These are phyloP conservation scores for Incumbomyces delicatus DNA, from an alignment of 2,329 filamentous ascomycete genomes.

Conservation along the genomic window DNA sequence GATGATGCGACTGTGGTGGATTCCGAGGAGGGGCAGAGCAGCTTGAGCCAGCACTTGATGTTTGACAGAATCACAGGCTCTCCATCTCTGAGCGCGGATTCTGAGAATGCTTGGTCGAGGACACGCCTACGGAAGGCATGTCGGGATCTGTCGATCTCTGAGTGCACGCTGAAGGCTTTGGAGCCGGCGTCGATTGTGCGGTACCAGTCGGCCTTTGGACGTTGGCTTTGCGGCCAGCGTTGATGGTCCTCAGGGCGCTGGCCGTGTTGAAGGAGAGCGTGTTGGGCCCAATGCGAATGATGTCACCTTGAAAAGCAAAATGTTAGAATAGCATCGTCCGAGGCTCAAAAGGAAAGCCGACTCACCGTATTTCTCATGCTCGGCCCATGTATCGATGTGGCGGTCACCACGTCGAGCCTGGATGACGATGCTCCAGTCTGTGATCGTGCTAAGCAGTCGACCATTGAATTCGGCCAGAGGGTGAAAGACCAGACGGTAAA, in stretches of 20 bases:
- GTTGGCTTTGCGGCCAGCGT: background rate
- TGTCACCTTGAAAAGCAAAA: too few species aligned
- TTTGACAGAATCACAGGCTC: slow-evolving; percentile 15
- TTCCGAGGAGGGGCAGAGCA: slow-evolving; percentile 7
- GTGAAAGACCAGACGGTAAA: slow-evolving; percentile 30
- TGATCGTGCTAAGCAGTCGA: slow-evolving; percentile 37
- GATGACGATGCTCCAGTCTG: background rate
- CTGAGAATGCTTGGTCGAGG: slow-evolving; percentile 26
- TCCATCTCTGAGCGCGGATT: slow-evolving; percentile 20
- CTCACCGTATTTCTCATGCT: slow-evolving; percentile 30
- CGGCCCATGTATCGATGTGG: slow-evolving; percentile 18
- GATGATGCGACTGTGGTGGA: too few species aligned
- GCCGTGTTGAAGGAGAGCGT: background rate
- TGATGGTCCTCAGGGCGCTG: background rate
- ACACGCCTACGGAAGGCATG: slow-evolving; percentile 22
- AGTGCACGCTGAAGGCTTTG: slow-evolving; percentile 21
- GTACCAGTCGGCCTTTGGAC: slow-evolving; percentile 20
- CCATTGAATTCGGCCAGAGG: slow-evolving; percentile 57
- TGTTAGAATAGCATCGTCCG: too few species aligned
- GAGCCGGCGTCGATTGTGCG: slow-evolving; percentile 11
- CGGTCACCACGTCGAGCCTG: slow-evolving; percentile 13
- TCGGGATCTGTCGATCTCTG: slow-evolving; percentile 15
- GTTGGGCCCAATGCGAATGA: background rate
- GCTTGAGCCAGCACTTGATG: slow-evolving; percentile 1
- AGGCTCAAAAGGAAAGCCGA: too few species aligned